These are phyloP conservation scores for Articulospora tetracladia DNA, from an alignment of 495 filamentous ascomycete species.

Conservation along the genomic window DNA sequence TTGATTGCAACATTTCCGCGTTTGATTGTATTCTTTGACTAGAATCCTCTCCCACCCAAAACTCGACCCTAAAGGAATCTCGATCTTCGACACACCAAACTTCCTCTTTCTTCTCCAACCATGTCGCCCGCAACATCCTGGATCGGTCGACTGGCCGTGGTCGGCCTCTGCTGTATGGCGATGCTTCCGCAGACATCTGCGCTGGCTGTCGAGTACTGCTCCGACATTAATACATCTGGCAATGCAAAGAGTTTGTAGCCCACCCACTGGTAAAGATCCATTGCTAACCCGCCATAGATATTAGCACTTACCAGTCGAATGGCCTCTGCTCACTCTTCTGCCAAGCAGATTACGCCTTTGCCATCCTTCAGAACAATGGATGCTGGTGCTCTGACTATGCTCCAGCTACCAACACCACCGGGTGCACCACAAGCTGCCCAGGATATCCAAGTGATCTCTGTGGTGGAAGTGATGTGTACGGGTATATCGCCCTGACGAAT, in stretches of 20 bases:
- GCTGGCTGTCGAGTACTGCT: conserved; percentile 33
- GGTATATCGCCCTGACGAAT: conserved; percentile 49
- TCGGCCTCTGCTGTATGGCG: neutral
- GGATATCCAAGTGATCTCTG: conserved; percentile 65
- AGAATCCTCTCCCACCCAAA: neutral
- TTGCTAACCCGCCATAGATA: conserved; percentile 34
- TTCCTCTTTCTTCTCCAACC: neutral
- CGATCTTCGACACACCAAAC: neutral
- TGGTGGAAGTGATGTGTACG: conserved; percentile 57
- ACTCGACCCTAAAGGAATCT: neutral
- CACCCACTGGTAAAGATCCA: neutral
- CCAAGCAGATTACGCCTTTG: conserved; percentile 57
- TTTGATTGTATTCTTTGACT: conserved; percentile 2
- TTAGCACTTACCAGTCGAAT: conserved; percentile 59
- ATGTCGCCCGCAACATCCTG: conserved; percentile 9
- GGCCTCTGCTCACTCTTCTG: conserved; percentile 58
- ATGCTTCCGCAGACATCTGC: conserved; percentile 4
- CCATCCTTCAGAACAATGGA: conserved; percentile 53
- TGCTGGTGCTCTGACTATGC: conserved; percentile 79
- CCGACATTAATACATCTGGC: conserved; percentile 41
- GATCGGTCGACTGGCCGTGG: conserved; percentile 2
- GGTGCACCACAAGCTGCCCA: conserved; percentile 59
- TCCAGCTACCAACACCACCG: conserved; percentile 41
- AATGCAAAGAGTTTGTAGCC: conserved; percentile 17
- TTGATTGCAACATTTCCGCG: conserved; percentile 17